Evolutionary conservation across 2,329 filamentous ascomycete species (phyloP).

Genomic region (Hymenoscyphus repandus): DNA sequence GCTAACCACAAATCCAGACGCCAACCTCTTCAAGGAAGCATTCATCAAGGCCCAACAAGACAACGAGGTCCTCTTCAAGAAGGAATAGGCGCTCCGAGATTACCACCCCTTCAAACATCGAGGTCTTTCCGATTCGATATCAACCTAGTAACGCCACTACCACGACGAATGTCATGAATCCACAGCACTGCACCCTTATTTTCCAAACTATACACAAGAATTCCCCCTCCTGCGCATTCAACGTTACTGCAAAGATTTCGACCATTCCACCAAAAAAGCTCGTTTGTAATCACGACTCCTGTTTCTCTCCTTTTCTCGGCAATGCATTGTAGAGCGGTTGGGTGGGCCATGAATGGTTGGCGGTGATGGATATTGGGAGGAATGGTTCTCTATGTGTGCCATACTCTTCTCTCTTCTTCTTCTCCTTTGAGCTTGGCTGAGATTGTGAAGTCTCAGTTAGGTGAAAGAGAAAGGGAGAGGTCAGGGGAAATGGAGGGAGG

Average conservation of each 20-base stretch:
- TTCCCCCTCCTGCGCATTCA: slow-evolving; percentile 6
- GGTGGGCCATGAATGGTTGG: neutral
- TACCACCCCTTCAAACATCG: neutral
- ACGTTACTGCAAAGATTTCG: slow-evolving; percentile 14
- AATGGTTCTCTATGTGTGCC: neutral
- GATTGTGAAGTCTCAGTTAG: neutral
- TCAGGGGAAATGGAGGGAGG: neutral
- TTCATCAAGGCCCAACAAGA: slow-evolving; percentile 97
- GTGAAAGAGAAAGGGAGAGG: neutral
- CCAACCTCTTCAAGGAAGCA: slow-evolving; percentile 94
- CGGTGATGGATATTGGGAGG: neutral
- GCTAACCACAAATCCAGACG: slow-evolving; percentile 53
- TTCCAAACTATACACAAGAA: slow-evolving; percentile 5
- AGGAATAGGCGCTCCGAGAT: slow-evolving; percentile 31
- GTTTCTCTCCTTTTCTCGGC: neutral
- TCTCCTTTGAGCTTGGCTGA: neutral
- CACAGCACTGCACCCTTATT: slow-evolving; percentile 10
- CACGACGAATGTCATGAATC: slow-evolving; percentile 26
- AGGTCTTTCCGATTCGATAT: slow-evolving; percentile 15
- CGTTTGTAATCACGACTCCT: neutral
- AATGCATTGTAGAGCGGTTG: neutral
- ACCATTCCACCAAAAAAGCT: neutral
- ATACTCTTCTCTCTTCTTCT: no score
- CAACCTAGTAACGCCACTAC: slow-evolving; percentile 18
- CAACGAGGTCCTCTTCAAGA: slow-evolving; percentile 80